These are phyloP conservation scores for Ceratocystis cacaofunesta DNA, from an alignment of 2,329 filamentous ascomycete genomes.

Conservation along the genomic window DNA sequence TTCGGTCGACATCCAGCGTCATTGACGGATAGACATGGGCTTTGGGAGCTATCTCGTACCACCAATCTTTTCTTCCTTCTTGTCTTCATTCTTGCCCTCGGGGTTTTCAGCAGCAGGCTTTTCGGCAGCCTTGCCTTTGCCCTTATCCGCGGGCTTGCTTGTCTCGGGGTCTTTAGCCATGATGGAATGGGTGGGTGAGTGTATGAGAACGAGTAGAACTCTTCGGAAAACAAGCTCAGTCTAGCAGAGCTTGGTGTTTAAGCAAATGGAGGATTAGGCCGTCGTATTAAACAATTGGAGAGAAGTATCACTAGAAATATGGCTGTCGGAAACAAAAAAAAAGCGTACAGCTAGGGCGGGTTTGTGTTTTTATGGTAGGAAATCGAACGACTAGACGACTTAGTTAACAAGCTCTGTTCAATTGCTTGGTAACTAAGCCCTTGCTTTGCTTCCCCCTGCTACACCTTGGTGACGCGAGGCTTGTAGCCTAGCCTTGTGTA, in stretches of 20 bases:
- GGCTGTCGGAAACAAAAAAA: background rate
- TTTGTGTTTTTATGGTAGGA: constrained; percentile 8
- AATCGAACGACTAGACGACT: constrained; percentile 9
- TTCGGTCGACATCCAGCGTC: background rate
- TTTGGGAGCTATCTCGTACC: constrained; percentile 32
- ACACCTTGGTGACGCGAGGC: constrained; percentile 25
- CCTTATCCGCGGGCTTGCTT: constrained; percentile 76
- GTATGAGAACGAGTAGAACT: background rate
- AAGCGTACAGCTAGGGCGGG: constrained; percentile 8
- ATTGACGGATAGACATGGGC: background rate
- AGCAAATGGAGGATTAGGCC: background rate
- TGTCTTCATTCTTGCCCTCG: constrained; percentile 67
- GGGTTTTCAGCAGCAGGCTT: constrained; percentile 33
- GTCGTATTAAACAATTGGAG: background rate
- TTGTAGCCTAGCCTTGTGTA: constrained; percentile 24
- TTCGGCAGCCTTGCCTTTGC: constrained; percentile 82
- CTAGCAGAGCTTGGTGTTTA: background rate
- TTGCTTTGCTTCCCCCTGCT: constrained; percentile 9
- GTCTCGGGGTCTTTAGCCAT: constrained; percentile 94
- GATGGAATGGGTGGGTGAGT: constrained; percentile 24
- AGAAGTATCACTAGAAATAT: constrained; percentile 1
- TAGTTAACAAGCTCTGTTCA: constrained; percentile 7
- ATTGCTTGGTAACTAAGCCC: background rate
- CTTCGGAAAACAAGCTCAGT: constrained; percentile 1
- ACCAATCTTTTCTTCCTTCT: constrained; percentile 22